Conservation (phyloP, 2,329 filamentous ascomycete species). For the Rutstroemia sp. region DNA sequence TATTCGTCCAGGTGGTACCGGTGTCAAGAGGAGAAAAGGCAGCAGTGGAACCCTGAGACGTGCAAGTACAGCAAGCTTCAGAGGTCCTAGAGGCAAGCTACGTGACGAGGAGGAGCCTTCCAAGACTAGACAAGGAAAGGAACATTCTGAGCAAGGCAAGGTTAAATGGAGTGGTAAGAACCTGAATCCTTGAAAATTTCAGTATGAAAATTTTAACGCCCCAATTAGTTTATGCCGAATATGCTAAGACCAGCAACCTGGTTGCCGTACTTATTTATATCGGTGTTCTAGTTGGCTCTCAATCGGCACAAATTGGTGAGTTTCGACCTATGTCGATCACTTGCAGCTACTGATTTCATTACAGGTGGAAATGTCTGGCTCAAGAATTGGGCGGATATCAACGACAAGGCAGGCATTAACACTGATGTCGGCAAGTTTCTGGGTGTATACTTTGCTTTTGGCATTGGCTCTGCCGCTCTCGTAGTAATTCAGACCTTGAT, state of each 20-base stretch:
- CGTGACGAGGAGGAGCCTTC: conserved; percentile 72
- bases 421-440: conserved; percentile 80
- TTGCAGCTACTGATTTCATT: conserved; percentile 10
- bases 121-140: conserved; percentile 80
- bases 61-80: conserved; percentile 87
- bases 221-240: conserved; percentile 70
- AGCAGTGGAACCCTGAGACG: conserved; percentile 79
- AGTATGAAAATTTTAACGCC: neutral
- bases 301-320: conserved; percentile 73
- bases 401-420: conserved; percentile 61
- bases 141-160: conserved; percentile 88
- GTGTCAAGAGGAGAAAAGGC: conserved; percentile 50
- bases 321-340: neutral
- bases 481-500: conserved; percentile 91
- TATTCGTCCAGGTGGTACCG: conserved; percentile 50
- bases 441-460: conserved; percentile 91
- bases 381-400: conserved; percentile 83
- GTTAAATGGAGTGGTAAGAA: conserved; percentile 74
- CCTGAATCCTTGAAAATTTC: neutral
- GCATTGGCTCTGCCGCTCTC: conserved; percentile 74
- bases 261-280: conserved; percentile 77
- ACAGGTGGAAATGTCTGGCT: conserved; percentile 81
- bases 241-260: conserved; percentile 90
- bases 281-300: conserved; percentile 66
- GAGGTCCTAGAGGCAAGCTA: conserved; percentile 74